Evolutionary conservation across 345 rosid species (phyloP), one percentile per base, ranked within the genome.

Genomic region (Melaleuca alternifolia): DNA sequence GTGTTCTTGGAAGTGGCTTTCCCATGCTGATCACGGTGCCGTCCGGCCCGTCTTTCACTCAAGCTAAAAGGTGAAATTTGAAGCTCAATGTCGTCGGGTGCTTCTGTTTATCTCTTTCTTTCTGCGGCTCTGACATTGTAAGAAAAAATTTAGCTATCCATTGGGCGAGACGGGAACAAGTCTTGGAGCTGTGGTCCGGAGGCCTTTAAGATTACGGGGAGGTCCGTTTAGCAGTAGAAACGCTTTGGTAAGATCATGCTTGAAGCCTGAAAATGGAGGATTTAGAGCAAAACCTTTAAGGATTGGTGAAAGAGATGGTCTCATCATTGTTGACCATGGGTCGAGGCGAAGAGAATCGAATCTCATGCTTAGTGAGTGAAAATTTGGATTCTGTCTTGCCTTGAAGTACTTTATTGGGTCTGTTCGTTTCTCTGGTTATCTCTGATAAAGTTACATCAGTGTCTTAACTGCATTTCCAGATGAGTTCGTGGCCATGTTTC

Each of bases 251-350:
- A 88, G 85, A 13, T 84, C 89, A 75, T 86, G 92, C 85, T 85
- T 88, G 87, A 89, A 88, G 75, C 82, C 84, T 3, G 91, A 86
- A 51, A 88, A 85, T 83, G 86, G 89, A 20, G 92, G 92, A 54
- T 85, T 88, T 82, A 51, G 86, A 37, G 84, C 24, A 86, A 83
- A 54, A 56, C 44, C 86, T 10, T 86, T 57, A 44, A 90, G 93
- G 33, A 79, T 94, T 13, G 89, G 98, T 77, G 92, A 90, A 62
- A 87, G 84, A 65, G 98, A 97, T 86, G 99, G 95, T 53, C 87
- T 97, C 71, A 92, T 97, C 89, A 95, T 97, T 37, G 98, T 97
- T 15, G 99, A 97, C 90, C 99, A 97, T 76, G 99, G 99, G 28
- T 97, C 99, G 3, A 98, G 98, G 82, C 98, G 98, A 62, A 90